Percentiles rank a stretch among this genome's conserved stretches.
Conservation (phyloP, 495 filamentous ascomycete genomes). For the Melanomma pulvis-pyrius region DNA sequence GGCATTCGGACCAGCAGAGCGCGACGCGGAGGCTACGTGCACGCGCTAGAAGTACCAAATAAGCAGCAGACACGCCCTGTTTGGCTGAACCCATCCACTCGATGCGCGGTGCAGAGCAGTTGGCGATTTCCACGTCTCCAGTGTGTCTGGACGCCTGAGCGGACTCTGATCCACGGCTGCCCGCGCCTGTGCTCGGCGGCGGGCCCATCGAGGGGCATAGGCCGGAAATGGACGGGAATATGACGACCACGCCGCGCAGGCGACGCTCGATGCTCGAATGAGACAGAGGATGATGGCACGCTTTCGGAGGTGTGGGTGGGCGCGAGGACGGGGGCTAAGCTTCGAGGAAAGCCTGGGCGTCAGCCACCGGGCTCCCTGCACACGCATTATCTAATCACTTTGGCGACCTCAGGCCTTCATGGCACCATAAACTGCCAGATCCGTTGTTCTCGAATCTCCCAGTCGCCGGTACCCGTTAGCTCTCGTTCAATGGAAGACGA, state of each 20-base stretch:
- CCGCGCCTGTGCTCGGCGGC: no score
- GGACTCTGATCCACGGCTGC: not conserved
- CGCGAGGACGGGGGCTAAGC: slow-evolving; percentile 9
- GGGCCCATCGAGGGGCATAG: not conserved
- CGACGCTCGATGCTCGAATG: slow-evolving; percentile 7
- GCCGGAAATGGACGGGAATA: not conserved
- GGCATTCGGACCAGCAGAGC: not conserved
- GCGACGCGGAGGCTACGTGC: not conserved
- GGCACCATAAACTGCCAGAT: no score
- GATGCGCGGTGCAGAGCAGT: not conserved
- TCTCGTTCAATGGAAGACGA: no score
- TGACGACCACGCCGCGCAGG: not conserved
- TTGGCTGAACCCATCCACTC: not conserved
- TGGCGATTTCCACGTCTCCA: not conserved
- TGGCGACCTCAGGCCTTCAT: not conserved
- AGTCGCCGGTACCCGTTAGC: not conserved
- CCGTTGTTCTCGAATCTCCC: not conserved
- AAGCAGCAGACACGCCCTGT: not conserved
- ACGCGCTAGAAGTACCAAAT: not conserved
- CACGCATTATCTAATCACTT: not conserved
- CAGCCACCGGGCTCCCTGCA: slow-evolving; percentile 1
- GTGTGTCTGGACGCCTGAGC: not conserved
- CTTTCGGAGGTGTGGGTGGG: not conserved
- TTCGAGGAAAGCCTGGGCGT: not conserved
- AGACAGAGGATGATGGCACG: slow-evolving; percentile 15